Percentiles rank a stretch among this genome's conserved stretches.
These are phyloP conservation scores for Fusarium sp. DNA, from an alignment of 2,329 filamentous ascomycete genomes.

Conservation along the genomic window DNA sequence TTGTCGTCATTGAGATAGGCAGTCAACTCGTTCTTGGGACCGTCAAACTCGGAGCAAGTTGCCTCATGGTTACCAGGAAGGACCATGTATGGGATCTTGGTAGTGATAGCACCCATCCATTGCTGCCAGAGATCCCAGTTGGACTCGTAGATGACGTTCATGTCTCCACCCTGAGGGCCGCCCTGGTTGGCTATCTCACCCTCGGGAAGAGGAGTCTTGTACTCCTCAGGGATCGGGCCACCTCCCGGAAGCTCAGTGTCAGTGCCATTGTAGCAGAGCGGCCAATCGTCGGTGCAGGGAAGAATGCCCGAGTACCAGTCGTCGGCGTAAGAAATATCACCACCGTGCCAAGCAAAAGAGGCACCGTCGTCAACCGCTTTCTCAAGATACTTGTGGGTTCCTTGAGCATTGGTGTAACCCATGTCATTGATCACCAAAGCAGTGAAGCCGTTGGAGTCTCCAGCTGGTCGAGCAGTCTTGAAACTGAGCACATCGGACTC, in stretches of 20 bases:
- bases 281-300: conserved; percentile 60
- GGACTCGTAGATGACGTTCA: conserved; percentile 61
- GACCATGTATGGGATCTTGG: conserved; percentile 62
- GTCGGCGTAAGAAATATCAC: conserved; percentile 63
- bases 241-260: conserved; percentile 54
- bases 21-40: conserved; percentile 56
- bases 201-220: conserved; percentile 57
- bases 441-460: conserved; percentile 55
- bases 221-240: conserved; percentile 49
- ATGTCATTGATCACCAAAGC: conserved; percentile 64
- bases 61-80: conserved; percentile 64
- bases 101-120: conserved; percentile 57
- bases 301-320: conserved; percentile 65
- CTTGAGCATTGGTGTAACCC: conserved; percentile 64
- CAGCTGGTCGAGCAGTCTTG: conserved; percentile 58
- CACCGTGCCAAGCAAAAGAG: conserved; percentile 65
- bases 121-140: conserved; percentile 66
- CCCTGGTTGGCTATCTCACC: conserved; percentile 60
- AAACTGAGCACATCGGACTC: conserved; percentile 59
- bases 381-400: conserved; percentile 58
- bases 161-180: conserved; percentile 59
- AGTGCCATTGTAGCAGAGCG: conserved; percentile 64
- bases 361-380: conserved; percentile 57
- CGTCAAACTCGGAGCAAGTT: conserved; percentile 61
- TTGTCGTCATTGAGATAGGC: conserved; percentile 60